Evolutionary conservation across 1,139 yeast genomes (phyloP).

Genomic region (Yamadazyma blattariae): DNA sequence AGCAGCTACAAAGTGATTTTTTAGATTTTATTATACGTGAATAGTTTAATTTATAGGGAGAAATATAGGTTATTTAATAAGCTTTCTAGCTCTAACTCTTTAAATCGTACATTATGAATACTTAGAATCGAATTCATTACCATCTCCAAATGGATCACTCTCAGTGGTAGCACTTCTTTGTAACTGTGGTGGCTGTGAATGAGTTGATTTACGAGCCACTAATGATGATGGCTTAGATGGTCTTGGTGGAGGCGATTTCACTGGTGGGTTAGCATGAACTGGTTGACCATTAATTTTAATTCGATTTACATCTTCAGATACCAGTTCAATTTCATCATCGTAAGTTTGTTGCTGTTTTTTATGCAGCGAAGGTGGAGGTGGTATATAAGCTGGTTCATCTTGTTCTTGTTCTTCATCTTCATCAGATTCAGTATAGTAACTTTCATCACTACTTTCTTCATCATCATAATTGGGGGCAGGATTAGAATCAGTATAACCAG

Average conservation of each 20-base stretch:
- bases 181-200: constrained; percentile 3
- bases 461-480: constrained; percentile 36
- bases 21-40: too few relatives aligned
- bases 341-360: too few relatives aligned
- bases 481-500: constrained; percentile 35
- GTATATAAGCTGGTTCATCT: too few relatives aligned
- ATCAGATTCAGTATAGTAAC: constrained; percentile 46
- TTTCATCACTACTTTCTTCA: constrained; percentile 25
- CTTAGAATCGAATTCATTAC: constrained; percentile 35
- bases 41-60: neutral
- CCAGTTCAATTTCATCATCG: constrained; percentile 19
- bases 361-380: too few relatives aligned
- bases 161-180: constrained; percentile 16
- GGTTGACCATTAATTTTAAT: constrained; percentile 10
- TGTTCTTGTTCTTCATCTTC: constrained; percentile 22
- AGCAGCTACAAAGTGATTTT: too few relatives aligned
- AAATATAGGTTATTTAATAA: neutral
- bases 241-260: constrained; percentile 32
- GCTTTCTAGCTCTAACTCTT: too few relatives aligned
- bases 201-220: constrained; percentile 7
- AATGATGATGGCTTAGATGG: constrained; percentile 27
- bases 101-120: neutral
- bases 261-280: constrained; percentile 1
- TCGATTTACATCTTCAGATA: constrained; percentile 17
- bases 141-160: constrained; percentile 73